Evolutionary conservation across 164 flowering plant genomes (phyloP).

Genomic region (Akebia trifoliata): DNA sequence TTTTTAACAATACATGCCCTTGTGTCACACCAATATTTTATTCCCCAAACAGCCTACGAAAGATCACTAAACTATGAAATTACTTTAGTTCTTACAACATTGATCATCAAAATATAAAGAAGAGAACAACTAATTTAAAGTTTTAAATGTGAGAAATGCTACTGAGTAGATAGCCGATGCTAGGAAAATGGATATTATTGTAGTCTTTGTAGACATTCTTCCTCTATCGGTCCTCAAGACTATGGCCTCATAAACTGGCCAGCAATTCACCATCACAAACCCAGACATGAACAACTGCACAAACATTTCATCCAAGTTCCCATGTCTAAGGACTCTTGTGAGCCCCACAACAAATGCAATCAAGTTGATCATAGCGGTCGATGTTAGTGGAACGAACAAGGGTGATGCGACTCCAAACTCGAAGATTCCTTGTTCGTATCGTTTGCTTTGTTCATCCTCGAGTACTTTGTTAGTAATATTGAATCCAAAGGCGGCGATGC

Average conservation of each 20-base stretch:
- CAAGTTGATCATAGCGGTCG: conserved; percentile 49
- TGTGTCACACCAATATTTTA: too few relatives aligned
- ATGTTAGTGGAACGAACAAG: conserved; percentile 52
- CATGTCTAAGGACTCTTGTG: conserved; percentile 3
- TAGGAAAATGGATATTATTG: conserved; percentile 20
- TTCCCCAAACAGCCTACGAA: too few relatives aligned
- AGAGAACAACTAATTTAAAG: too few relatives aligned
- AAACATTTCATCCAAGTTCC: conserved; percentile 21
- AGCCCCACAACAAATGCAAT: conserved; percentile 28
- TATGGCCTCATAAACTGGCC: conserved; percentile 69
- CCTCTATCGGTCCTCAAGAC: conserved; percentile 50
- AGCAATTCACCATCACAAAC: conserved; percentile 42
- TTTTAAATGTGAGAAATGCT: too few relatives aligned
- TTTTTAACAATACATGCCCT: too few relatives aligned
- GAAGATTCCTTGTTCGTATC: conserved; percentile 48
- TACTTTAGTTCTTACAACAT: too few relatives aligned
- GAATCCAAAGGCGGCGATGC: conserved; percentile 45
- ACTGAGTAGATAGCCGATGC: conserved; percentile 11
- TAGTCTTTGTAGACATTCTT: conserved; percentile 34
- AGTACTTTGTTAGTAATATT: conserved; percentile 52
- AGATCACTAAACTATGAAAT: too few relatives aligned
- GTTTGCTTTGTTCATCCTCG: conserved; percentile 44
- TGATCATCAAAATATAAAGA: too few relatives aligned
- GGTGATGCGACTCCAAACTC: conserved; percentile 69
- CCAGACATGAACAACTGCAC: conserved; percentile 38